Base-by-base conservation (phyloP, 2,329 filamentous ascomycete genomes). In the Pseudofabraea citricarpa region DNA sequence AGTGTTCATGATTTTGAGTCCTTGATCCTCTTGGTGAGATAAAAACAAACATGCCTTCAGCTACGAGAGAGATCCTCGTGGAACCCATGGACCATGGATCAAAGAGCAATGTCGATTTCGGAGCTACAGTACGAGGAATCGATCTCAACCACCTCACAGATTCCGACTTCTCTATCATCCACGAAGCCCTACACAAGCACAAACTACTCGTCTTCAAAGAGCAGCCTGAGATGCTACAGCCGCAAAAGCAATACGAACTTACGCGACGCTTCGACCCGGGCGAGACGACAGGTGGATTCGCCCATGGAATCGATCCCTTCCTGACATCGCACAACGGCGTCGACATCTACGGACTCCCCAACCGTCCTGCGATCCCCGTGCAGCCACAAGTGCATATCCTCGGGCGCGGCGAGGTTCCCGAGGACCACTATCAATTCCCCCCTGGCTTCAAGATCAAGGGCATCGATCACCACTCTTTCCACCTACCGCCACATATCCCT, bases 321-420 rank as follows among this genome's bases (percentile, higher is more conserved):
- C 54, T 65, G 6, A 53, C 56, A 4, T 56, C 54, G 1, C 55
- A 63, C 41, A 60, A 65, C 21, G 56, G 56, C n/a, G 42, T 62
- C 16, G 58, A 62, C 40, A 63, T 66, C 35, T 63, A 64, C 45
- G 62, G 62, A 18, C 58, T 65, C 9, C 62, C 63, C 40, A 56
- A 49, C 26, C 44, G 48, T 9, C 50, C 50, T 5, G 61, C 60
- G 4, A 63, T 65, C 24, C 62, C 63, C 6, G 56, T 54, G 1
- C 63, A 65, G 44, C 62, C 62, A 5, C 62, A 65, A 51, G 62
- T 65, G 4, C 62, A 66, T 40, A 64, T 66, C 36, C 55, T 66
- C 19, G 63, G 64, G 2, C 59, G 63, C 21, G 63, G 64, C 1
- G 55, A 57, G 8, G 39, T 65, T n/a, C 63, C 59, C 0, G 45